Base-by-base conservation (phyloP, 805 yeast species). In the Wickerhamiella dianesei region DNA sequence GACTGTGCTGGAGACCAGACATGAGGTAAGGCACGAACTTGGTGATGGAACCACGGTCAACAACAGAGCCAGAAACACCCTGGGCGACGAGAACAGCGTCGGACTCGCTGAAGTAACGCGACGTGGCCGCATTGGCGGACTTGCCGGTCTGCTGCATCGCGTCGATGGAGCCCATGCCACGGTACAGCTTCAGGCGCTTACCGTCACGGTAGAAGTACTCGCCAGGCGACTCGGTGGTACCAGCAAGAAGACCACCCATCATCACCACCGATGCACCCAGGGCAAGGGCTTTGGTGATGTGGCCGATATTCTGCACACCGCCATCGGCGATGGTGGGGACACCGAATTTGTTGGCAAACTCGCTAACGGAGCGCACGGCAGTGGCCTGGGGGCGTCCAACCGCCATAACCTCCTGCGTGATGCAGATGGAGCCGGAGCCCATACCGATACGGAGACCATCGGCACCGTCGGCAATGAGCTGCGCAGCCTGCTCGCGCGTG, bases 371-470 rank as follows among this genome's bases (percentile, higher is more conserved):
- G 75, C 77, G 88, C 47, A 92, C 97, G 51, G 98, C 98, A 56
- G 97, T 87, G 71, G 97, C 98, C 74, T 92, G 98, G 52, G 98
- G 98, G 76, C 98, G 87, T 71, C 98, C 98, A 72, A 96, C 94
- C 45, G 98, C 98, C 98, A 92, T 92, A 51, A 92, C 98, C 73
- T 92, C 98, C 73, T 92, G 98, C 46, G 98, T 92, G 65, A 92
- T 92, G 77, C 98, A 92, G 66, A 94, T 94, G 53, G 96, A 86
- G 62, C 98, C 98, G 32, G 97, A 85, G 64, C 98, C 98, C 98
- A 92, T 92, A 72, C 98, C 98, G 58, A 92, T 89, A 77, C 97
- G 86, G 61, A 92, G 75, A 66, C 88, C 97, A 67, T 92, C 98
- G 46, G 94, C 95, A 70, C 98, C 98, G 45, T 95, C 96, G 59